A percentile compares a stretch with the other conserved stretches of the same genome.
Evolutionary conservation across 2,329 filamentous ascomycete species (phyloP).

Genomic region (Claviceps sp.): DNA sequence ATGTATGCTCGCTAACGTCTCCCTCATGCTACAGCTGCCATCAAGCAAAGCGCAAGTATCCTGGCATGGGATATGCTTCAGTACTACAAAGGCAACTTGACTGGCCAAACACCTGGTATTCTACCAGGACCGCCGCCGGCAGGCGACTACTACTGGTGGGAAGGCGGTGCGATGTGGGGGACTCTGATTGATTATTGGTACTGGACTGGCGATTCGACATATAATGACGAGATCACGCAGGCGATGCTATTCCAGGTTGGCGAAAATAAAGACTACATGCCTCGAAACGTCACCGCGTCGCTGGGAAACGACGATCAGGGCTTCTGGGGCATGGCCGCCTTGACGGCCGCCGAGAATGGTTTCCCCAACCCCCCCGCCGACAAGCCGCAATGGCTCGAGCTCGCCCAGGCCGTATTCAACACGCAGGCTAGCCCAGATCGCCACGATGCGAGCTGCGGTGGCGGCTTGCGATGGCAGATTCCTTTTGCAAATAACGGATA

Average conservation of each 20-base stretch:
- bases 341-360: conserved; percentile 42
- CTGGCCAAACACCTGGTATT: conserved; percentile 32
- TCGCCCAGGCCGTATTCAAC: conserved; percentile 53
- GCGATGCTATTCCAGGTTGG: conserved; percentile 41
- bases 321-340: conserved; percentile 54
- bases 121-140: conserved; percentile 32
- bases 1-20: neutral
- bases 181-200: conserved; percentile 52
- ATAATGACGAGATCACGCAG: conserved; percentile 40
- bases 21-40: conserved; percentile 16
- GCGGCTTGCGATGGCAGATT: conserved; percentile 66
- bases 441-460: conserved; percentile 41
- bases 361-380: conserved; percentile 40
- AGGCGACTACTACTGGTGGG: conserved; percentile 52
- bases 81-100: conserved; percentile 32
- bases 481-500: conserved; percentile 62
- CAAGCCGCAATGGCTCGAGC: conserved; percentile 38
- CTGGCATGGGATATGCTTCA: conserved; percentile 31
- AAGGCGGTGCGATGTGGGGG: conserved; percentile 48
- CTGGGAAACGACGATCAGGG: conserved; percentile 53
- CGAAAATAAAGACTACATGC: conserved; percentile 40
- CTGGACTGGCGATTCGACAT: conserved; percentile 43
- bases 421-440: conserved; percentile 40
- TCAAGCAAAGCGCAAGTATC: conserved; percentile 24
- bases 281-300: conserved; percentile 35